Conservation (phyloP, 441 rosid species). For the Populus tomentosa region DNA sequence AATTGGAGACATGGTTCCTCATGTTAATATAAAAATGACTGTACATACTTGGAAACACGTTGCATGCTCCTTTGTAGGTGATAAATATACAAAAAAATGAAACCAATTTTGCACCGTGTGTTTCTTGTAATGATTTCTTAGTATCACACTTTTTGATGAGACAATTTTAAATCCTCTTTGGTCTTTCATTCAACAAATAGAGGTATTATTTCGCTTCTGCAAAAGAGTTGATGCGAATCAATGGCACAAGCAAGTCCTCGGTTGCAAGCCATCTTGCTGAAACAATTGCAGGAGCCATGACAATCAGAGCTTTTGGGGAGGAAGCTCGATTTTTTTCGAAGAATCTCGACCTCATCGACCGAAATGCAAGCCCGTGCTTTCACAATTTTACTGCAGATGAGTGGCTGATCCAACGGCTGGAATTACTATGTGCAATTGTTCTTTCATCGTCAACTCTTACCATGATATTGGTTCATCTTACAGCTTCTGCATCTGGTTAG, state of each 20-base stretch:
- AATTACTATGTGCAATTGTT: conserved; percentile 56
- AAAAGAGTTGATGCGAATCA: conserved; percentile 81
- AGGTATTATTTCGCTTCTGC: conserved; percentile 67
- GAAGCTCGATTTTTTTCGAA: conserved; percentile 70
- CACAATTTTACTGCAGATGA: conserved; percentile 73
- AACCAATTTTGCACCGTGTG: no score
- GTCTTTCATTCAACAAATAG: conserved; percentile 23
- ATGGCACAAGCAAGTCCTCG: conserved; percentile 76
- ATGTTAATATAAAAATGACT: no score
- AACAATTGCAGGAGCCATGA: conserved; percentile 77
- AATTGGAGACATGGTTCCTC: no score
- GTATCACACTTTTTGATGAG: not conserved
- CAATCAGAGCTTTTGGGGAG: conserved; percentile 80
- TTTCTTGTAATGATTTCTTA: not conserved
- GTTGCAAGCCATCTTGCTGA: conserved; percentile 86
- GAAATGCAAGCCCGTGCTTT: conserved; percentile 78
- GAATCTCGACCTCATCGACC: conserved; percentile 62
- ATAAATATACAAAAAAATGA: no score
- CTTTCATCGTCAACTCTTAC: conserved; percentile 67
- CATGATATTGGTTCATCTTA: conserved; percentile 69
- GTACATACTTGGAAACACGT: no score
- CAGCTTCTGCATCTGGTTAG: conserved; percentile 62
- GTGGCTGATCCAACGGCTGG: conserved; percentile 80
- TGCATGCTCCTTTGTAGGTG: no score
- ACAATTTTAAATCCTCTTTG: not conserved